A percentile compares a stretch with the other conserved stretches of the same genome.
Evolutionary conservation across 768 basidiomycete genomes (phyloP).

Genomic region (Cyclocybe cylindracea): DNA sequence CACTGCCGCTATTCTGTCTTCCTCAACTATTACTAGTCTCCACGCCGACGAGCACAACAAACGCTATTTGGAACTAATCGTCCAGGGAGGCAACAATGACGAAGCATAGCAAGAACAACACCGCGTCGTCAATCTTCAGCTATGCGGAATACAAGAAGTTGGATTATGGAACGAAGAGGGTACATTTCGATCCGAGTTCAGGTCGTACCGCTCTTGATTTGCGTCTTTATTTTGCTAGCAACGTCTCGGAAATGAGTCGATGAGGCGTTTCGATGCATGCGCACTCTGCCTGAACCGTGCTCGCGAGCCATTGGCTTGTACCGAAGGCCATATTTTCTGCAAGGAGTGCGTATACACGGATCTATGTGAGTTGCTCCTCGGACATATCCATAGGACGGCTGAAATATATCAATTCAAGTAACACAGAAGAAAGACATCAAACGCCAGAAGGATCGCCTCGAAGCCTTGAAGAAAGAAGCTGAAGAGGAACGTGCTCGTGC

Average conservation of each 20-base stretch:
- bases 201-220: background rate
- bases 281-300: constrained; percentile 84
- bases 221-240: constrained; percentile 39
- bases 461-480: constrained; percentile 73
- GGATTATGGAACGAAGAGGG: constrained; percentile 81
- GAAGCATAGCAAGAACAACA: constrained; percentile 90
- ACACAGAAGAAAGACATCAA: constrained; percentile 93
- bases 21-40: too few species aligned
- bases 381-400: background rate
- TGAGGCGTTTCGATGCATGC: constrained; percentile 91
- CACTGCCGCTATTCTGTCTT: too few species aligned
- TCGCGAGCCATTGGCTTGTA: constrained; percentile 81
- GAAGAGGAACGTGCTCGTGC: constrained; percentile 76
- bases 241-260: constrained; percentile 88
- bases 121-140: constrained; percentile 86
- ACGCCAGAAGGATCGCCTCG: constrained; percentile 80
- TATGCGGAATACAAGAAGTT: constrained; percentile 88
- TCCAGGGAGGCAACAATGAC: constrained; percentile 50
- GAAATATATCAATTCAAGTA: constrained; percentile 44
- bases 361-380: constrained; percentile 54
- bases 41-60: too few species aligned
- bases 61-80: too few species aligned
- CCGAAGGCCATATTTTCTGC: constrained; percentile 91
- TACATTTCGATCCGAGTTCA: constrained; percentile 27
- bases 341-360: constrained; percentile 92